These are phyloP conservation scores for Curvularia spicifera DNA, from an alignment of 2,329 filamentous ascomycete species.

Conservation along the genomic window DNA sequence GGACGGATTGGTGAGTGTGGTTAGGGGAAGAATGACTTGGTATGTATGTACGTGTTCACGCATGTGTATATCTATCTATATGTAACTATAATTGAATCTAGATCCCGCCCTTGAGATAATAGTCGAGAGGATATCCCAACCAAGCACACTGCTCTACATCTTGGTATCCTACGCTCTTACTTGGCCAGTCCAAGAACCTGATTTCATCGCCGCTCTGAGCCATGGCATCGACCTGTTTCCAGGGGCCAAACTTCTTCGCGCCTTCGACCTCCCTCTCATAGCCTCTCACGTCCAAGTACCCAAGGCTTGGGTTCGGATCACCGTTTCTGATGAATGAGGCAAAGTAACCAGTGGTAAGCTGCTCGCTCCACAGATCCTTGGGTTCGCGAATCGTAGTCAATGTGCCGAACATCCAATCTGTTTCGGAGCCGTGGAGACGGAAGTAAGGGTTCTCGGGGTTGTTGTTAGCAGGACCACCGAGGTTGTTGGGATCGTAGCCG, in stretches of 20 bases:
- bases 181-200: conserved; percentile 57
- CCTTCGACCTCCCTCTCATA: conserved; percentile 54
- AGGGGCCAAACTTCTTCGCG: conserved; percentile 49
- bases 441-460: conserved; percentile 62
- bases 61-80: neutral
- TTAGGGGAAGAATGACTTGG: no score
- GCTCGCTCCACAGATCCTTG: conserved; percentile 56
- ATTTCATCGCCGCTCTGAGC: conserved; percentile 46
- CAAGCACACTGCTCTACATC: conserved; percentile 60
- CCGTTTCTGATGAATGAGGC: conserved; percentile 58
- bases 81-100: neutral
- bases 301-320: conserved; percentile 58
- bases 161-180: conserved; percentile 52
- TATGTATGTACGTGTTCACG: neutral
- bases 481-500: conserved; percentile 60
- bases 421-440: conserved; percentile 64
- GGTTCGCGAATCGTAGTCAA: conserved; percentile 57
- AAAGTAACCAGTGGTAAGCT: conserved; percentile 58
- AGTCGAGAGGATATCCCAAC: conserved; percentile 43
- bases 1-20: conserved; percentile 31
- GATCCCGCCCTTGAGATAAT: conserved; percentile 41
- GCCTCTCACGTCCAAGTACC: conserved; percentile 56
- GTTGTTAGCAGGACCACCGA: conserved; percentile 57
- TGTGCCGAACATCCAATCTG: conserved; percentile 61
- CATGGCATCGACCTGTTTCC: conserved; percentile 40